Evolutionary conservation across 2,329 filamentous ascomycete species (phyloP).

Genomic region (Cercospora janseana): DNA sequence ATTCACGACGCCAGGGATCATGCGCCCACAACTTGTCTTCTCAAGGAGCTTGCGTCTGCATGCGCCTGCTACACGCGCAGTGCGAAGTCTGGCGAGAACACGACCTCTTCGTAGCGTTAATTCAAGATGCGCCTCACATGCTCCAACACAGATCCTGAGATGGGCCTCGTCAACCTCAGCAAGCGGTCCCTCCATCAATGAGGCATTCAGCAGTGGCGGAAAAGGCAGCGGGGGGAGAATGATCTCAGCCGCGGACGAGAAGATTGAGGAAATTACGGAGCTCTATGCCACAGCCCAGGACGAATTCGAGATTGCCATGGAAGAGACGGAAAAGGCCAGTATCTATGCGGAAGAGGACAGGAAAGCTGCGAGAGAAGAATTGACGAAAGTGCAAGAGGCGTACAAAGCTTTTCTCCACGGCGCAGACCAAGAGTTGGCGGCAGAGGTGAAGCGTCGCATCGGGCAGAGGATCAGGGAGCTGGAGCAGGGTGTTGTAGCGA

Average conservation of each 20-base stretch:
- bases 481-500: slow-evolving; percentile 50
- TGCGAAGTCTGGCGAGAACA: slow-evolving; percentile 24
- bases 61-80: slow-evolving; percentile 20
- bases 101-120: slow-evolving; percentile 18
- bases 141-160: slow-evolving; percentile 26
- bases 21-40: slow-evolving; percentile 27
- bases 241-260: slow-evolving; percentile 39
- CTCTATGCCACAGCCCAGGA: slow-evolving; percentile 42
- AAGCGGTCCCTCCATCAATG: not conserved
- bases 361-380: slow-evolving; percentile 53
- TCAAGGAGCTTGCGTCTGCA: slow-evolving; percentile 23
- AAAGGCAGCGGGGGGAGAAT: not conserved
- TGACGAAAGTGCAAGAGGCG: slow-evolving; percentile 50
- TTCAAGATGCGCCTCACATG: slow-evolving; percentile 29
- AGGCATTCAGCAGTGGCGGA: not conserved
- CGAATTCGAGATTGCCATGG: slow-evolving; percentile 52
- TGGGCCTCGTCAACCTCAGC: slow-evolving; percentile 27
- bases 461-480: slow-evolving; percentile 54
- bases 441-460: slow-evolving; percentile 53
- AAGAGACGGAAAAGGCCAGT: slow-evolving; percentile 54
- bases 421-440: slow-evolving; percentile 43
- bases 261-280: slow-evolving; percentile 45
- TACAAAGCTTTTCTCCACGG: slow-evolving; percentile 47
- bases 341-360: slow-evolving; percentile 57
- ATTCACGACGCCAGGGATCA: slow-evolving; percentile 13